Conservation (phyloP, 2,329 filamentous ascomycete species). For the Neoarthrinium moseri region DNA sequence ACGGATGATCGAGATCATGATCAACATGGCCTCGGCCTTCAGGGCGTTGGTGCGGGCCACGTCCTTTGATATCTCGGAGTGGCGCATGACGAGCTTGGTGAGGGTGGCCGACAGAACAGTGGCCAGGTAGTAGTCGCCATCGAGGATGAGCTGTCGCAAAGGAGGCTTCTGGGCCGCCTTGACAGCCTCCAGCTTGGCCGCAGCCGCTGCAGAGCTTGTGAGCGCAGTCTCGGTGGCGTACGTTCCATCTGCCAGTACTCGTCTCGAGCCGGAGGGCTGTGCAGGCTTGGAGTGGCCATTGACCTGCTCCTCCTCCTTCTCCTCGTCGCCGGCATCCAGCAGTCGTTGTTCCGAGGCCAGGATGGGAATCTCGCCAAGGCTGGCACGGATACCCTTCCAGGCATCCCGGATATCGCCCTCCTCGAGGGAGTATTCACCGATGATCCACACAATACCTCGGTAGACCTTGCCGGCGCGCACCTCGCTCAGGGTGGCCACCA, state of each 20-base stretch:
- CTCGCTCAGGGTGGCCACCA: slow-evolving; percentile 88
- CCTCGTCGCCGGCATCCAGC: slow-evolving; percentile 78
- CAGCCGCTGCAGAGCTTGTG: slow-evolving; percentile 86
- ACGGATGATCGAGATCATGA: slow-evolving; percentile 98
- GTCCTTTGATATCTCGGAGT: slow-evolving; percentile 88
- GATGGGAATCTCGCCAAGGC: slow-evolving; percentile 94
- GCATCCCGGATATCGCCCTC: slow-evolving; percentile 92
- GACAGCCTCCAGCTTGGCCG: slow-evolving; percentile 90
- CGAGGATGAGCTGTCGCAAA: slow-evolving; percentile 88
- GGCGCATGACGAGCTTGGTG: slow-evolving; percentile 96
- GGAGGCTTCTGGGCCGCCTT: slow-evolving; percentile 97
- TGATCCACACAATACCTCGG: slow-evolving; percentile 93
- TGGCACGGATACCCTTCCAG: slow-evolving; percentile 93
- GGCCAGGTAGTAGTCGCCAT: slow-evolving; percentile 95
- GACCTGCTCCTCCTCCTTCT: slow-evolving; percentile 64
- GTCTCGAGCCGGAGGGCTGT: slow-evolving; percentile 79
- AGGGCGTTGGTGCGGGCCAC: slow-evolving; percentile 87
- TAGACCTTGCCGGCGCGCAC: slow-evolving; percentile 97
- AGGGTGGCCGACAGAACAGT: slow-evolving; percentile 94
- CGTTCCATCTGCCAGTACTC: slow-evolving; percentile 92
- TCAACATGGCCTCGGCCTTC: slow-evolving; percentile 95
- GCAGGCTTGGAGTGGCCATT: slow-evolving; percentile 78
- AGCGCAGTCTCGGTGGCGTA: slow-evolving; percentile 96
- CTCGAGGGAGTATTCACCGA: slow-evolving; percentile 94
- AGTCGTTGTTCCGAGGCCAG: slow-evolving; percentile 91